These are phyloP conservation scores for Phytophthora palmivora DNA, from an alignment of 352 stramenopile genomes.

Conservation along the genomic window DNA sequence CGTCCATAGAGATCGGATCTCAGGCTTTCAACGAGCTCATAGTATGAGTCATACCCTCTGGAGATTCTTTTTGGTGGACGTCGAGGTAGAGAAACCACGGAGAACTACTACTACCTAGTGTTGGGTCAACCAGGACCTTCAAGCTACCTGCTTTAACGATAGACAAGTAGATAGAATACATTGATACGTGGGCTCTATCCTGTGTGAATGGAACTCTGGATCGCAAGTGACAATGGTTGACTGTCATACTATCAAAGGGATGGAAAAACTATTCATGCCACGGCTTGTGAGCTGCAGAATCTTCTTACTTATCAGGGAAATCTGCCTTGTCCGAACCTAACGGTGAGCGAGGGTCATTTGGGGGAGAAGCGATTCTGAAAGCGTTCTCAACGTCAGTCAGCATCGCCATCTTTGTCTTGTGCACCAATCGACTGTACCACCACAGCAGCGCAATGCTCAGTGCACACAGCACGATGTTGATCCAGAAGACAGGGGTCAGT, in stretches of 20 bases:
- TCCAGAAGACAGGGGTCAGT: too few species aligned
- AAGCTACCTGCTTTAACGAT: too few species aligned
- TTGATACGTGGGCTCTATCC: conserved; percentile 1
- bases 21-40: too few species aligned
- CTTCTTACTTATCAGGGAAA: conserved; percentile 31
- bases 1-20: too few species aligned
- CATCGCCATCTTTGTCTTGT: conserved; percentile 53
- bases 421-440: conserved; percentile 70
- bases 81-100: too few species aligned
- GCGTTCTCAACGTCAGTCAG: conserved; percentile 44
- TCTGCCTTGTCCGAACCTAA: conserved; percentile 45
- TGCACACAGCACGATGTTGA: conserved; percentile 65
- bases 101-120: too few species aligned
- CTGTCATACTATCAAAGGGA: conserved; percentile 7
- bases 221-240: conserved; percentile 3
- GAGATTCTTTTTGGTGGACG: too few species aligned
- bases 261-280: conserved; percentile 8
- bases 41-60: too few species aligned
- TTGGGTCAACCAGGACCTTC: too few species aligned
- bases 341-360: conserved; percentile 45
- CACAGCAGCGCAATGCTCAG: conserved; percentile 59
- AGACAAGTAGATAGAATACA: not conserved
- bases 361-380: conserved; percentile 28
- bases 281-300: not conserved
- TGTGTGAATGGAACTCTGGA: too few species aligned